phyloP scores from a whole-genome alignment of 2,329 filamentous ascomycete species.

The Thermothelomyces thermophilus region DNA sequence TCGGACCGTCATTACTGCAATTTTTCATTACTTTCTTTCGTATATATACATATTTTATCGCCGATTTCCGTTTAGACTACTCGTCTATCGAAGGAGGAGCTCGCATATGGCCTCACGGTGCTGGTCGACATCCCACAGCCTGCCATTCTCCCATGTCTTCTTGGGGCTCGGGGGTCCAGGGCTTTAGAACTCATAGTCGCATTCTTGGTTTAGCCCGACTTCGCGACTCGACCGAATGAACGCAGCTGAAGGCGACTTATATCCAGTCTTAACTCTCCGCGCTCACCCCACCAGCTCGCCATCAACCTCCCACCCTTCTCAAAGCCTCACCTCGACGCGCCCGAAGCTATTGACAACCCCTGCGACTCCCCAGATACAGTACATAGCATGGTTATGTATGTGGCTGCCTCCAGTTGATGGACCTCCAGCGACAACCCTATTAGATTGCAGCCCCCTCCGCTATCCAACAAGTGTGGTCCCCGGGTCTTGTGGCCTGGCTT shows the following conservation, averaged over 20 bases:
- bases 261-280: not conserved
- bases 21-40: not conserved
- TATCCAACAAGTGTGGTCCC: too few species aligned
- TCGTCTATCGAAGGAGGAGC: not conserved
- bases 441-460: too few species aligned
- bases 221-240: not conserved
- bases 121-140: not conserved
- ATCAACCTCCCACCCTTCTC: not conserved
- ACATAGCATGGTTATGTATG: not conserved
- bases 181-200: not conserved
- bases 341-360: not conserved
- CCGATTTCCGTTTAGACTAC: too few species aligned
- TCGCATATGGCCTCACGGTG: not conserved
- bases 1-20: not conserved
- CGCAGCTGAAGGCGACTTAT: not conserved
- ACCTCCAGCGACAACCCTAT: not conserved
- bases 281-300: not conserved
- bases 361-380: not conserved
- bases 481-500: too few species aligned
- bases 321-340: slow-evolving; percentile 3
- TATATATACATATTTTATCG: too few species aligned
- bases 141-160: not conserved
- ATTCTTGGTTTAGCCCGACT: not conserved
- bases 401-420: not conserved
- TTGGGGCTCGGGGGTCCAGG: not conserved